Conservation (phyloP, 2,329 filamentous ascomycete genomes). For the Ceratocystis ficicola region DNA sequence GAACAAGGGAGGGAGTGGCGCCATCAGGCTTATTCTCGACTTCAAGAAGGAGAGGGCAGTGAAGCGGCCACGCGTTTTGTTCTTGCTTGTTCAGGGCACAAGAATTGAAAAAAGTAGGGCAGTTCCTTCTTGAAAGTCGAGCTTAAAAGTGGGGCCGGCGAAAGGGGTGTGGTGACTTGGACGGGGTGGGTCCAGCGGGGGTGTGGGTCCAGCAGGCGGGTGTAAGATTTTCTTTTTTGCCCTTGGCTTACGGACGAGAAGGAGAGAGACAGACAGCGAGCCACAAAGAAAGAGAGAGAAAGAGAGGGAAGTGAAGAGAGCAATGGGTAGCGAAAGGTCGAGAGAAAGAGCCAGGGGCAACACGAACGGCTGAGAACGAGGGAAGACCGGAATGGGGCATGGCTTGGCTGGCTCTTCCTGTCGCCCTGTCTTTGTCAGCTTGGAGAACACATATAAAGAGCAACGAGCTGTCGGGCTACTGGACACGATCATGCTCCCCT, state of each 20-base stretch:
- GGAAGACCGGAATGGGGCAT: not conserved
- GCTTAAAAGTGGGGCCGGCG: conserved; percentile 1
- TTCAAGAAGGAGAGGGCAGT: too few species aligned
- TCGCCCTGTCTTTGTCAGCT: not conserved
- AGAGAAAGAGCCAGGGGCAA: not conserved
- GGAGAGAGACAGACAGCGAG: not conserved
- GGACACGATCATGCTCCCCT: not conserved
- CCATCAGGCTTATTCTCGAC: not conserved
- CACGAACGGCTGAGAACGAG: not conserved
- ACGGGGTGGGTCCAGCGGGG: not conserved
- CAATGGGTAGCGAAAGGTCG: not conserved
- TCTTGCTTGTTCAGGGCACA: not conserved
- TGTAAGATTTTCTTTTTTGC: not conserved
- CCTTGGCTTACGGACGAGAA: not conserved
- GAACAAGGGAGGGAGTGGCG: not conserved
- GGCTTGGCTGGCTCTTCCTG: not conserved
- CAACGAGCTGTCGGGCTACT: not conserved
- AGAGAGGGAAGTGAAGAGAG: not conserved
- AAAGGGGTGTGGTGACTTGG: not conserved
- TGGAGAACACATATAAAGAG: not conserved
- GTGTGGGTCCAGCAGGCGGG: conserved; percentile 1
- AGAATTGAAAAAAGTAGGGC: not conserved
- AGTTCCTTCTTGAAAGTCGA: not conserved
- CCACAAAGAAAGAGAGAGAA: not conserved
- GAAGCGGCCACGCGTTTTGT: not conserved